A percentile compares a stretch with the other conserved stretches of the same genome.
These are phyloP conservation scores for Hyphodiscus hymeniophilus DNA, from an alignment of 495 filamentous ascomycete genomes.

Conservation along the genomic window DNA sequence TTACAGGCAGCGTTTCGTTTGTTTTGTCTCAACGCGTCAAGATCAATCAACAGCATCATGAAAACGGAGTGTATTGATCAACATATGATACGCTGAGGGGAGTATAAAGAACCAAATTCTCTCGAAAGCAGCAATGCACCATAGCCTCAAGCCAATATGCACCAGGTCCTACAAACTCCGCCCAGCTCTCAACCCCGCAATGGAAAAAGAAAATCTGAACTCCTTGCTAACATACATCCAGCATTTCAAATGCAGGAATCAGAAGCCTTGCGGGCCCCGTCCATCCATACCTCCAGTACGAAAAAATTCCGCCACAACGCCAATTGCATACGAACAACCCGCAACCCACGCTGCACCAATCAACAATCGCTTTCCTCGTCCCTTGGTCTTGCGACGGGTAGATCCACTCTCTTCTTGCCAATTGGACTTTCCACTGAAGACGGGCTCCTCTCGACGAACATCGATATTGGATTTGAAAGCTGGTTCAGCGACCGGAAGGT, in stretches of 20 bases:
- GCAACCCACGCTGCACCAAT: conserved; percentile 52
- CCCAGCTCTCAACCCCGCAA: neutral
- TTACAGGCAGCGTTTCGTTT: too few species aligned
- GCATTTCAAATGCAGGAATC: neutral
- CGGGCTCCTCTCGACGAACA: conserved; percentile 48
- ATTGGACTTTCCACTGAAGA: conserved; percentile 40
- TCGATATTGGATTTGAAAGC: conserved; percentile 33
- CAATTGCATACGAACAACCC: conserved; percentile 57
- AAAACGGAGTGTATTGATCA: too few species aligned
- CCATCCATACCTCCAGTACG: conserved; percentile 49
- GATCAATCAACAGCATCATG: too few species aligned
- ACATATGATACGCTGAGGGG: too few species aligned
- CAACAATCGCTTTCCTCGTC: conserved; percentile 39
- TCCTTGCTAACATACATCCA: conserved; percentile 2
- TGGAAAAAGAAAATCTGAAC: neutral
- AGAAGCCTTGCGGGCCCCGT: conserved; percentile 43
- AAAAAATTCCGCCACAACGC: conserved; percentile 61
- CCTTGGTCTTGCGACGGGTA: conserved; percentile 24
- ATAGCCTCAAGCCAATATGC: too few species aligned
- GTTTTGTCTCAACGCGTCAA: too few species aligned
- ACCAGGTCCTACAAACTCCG: neutral
- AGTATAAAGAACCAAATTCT: too few species aligned
- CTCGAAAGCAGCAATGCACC: neutral
- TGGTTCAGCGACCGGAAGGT: conserved; percentile 29
- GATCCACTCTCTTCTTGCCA: conserved; percentile 20